phyloP scores from a whole-genome alignment of 768 basidiomycete genomes.

The Termitomyces sp. region DNA sequence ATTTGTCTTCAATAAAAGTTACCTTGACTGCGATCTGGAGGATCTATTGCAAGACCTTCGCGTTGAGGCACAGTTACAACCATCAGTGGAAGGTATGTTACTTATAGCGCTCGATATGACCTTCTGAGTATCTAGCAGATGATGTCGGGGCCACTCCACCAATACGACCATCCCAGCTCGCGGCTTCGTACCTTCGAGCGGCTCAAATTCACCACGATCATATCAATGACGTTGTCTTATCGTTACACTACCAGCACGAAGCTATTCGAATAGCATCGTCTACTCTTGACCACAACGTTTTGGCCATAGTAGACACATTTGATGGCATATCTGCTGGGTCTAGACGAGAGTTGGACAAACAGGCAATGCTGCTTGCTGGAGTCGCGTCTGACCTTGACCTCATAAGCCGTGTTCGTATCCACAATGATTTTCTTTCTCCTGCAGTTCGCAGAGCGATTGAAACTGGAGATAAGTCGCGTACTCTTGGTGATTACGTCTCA shows the following conservation, averaged over 20 bases:
- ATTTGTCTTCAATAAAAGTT: conserved; percentile 81
- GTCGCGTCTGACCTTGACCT: conserved; percentile 71
- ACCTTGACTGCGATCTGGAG: conserved; percentile 64
- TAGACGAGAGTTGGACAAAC: conserved; percentile 65
- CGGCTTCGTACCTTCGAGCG: conserved; percentile 58
- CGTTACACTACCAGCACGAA: conserved; percentile 62
- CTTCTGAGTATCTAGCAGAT: conserved; percentile 31
- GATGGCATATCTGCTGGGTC: conserved; percentile 51
- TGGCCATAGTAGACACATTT: conserved; percentile 67
- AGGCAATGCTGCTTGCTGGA: conserved; percentile 55
- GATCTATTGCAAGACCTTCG: conserved; percentile 62
- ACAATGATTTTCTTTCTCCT: conserved; percentile 70
- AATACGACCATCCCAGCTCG: conserved; percentile 61
- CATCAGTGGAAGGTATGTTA: conserved; percentile 65
- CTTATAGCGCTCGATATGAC: neutral
- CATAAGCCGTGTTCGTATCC: conserved; percentile 60
- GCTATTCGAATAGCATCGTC: conserved; percentile 70
- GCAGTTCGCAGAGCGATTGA: conserved; percentile 67
- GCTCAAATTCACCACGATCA: conserved; percentile 63
- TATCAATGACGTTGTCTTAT: conserved; percentile 43
- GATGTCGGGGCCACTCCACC: conserved; percentile 65
- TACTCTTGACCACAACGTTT: conserved; percentile 66
- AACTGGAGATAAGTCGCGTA: conserved; percentile 60
- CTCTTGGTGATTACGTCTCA: conserved; percentile 78
- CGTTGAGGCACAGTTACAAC: conserved; percentile 57